Base-by-base conservation (phyloP, 768 basidiomycete genomes). In the Leccinum truebloodii region DNA sequence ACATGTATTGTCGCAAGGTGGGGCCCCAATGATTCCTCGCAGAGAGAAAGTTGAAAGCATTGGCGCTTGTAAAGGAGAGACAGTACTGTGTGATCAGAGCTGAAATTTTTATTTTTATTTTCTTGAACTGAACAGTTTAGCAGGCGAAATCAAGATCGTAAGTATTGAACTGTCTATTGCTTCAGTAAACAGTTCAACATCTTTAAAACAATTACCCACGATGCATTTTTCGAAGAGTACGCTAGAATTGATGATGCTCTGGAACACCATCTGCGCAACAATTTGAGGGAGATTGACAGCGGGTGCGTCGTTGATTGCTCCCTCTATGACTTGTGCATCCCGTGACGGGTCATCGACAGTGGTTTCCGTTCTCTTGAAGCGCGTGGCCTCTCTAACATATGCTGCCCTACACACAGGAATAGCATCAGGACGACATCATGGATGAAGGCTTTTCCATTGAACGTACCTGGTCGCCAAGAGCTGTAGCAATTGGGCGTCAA, bases 381-480 rank as follows among this genome's bases (percentile, higher is more conserved):
- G 67, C 18, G 66, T 61, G 7, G 70, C 70, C 58, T 71, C 70
- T 41, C 66, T 49, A 18, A 71, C 64, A 44, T 71, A 72, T 16
- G 58, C 58, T 20, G 64, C 34, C 39, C 70, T 69, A 6, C 28
- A 46, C 35, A 4, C 6, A 16, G 46, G 13, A 22, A 16, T 35
- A 10, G 6, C 14, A 44, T 16, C 18, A n/a, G 18, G 28, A 30
- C 34, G 18, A n/a, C 2, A n/a, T 24, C 32, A n/a, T 24, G 10
- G 7, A 16, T 0, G 32, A 32, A 20, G 22, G 28, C 2, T 28
- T 1, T 20, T 39, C 6, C 20, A 5, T 5, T 22, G 5, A n/a
- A 8, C 18, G 20, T 57, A 67, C 69, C 64, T 71, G 20, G 46
- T 54, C 13, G 66, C 63, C 54, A 71, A 48, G 35, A 71, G 54